Evolutionary conservation across 2,329 filamentous ascomycete species (phyloP), one percentile per base, ranked within the genome.

Genomic region (Aphanoascus verrucosus): DNA sequence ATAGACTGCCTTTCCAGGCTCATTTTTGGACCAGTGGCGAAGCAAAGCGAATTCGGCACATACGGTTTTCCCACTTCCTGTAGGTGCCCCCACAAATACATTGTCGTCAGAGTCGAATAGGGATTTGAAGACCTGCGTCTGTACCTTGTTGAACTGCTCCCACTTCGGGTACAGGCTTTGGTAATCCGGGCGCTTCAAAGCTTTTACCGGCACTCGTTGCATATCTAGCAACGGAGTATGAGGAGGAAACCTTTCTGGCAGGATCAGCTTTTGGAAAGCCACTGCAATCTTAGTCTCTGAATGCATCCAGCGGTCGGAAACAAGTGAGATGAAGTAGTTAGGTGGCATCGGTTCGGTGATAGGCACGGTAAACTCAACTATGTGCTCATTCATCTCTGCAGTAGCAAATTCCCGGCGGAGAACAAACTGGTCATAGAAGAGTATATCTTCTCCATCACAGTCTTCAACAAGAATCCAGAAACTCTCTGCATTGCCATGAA

Each of bases 401-500:
- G 82, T 75, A 3, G 89, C 90, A 64, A 94, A 96, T 58, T 95
- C 88, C 65, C 85, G 89, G 42, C 91, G 86, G 23, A 98, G 78
- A 38, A 97, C 75, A 69, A 98, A 97, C 56, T 89, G 88, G 65
- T 98, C 93, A 61, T 96, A 87, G 75, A 88, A 95, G 44, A 98
- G 74, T 43, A 98, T 89, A 55, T 96, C 88, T 67, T 98, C 93
- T 23, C 93, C 93, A 65, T 98, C 93, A 62, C 90, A 95, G 63
- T 98, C 94, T 69, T 98, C 94, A 2, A 95, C 90, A 54, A 98
- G 72, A 57, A 98, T 90, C 93, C 93, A 98, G 72, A 96, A 98
- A 60, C 82, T 88, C 71, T 98, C 90, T 0, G 90, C 86, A 32
- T 78, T 78, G 1, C 93, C 93, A 66, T 98, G 93, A 2, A 98